These are phyloP conservation scores for Psilocybe cyanescens DNA, from an alignment of 768 basidiomycete genomes.

Conservation along the genomic window DNA sequence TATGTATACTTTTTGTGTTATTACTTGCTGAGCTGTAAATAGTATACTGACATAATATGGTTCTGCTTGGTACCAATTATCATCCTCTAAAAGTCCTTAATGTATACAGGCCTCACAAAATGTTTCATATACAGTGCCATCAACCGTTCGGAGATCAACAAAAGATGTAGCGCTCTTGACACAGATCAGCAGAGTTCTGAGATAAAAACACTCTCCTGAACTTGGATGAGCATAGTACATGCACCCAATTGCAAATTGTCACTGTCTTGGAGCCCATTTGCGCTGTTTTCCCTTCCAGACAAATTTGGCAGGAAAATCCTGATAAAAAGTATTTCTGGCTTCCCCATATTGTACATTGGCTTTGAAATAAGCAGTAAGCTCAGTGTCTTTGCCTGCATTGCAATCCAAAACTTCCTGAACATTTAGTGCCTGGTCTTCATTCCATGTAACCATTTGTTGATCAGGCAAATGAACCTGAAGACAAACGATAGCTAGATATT, in stretches of 20 bases:
- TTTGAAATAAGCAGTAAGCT: constrained; percentile 35
- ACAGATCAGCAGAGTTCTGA: constrained; percentile 40
- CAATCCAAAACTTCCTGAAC: constrained; percentile 21
- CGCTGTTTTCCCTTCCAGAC: constrained; percentile 10
- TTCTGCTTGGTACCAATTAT: no score
- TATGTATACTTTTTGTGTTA: no score
- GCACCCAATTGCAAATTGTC: constrained; percentile 38
- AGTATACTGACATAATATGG: no score
- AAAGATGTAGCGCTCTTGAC: constrained; percentile 37
- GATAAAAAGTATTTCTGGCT: constrained; percentile 29
- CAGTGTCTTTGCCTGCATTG: constrained; percentile 20
- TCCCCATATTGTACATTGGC: constrained; percentile 29
- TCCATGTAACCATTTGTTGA: background rate
- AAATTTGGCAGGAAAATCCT: constrained; percentile 37
- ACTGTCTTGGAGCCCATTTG: constrained; percentile 32
- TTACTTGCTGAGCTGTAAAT: no score
- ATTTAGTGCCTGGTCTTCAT: background rate
- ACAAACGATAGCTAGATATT: constrained; percentile 36
- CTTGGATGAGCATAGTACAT: constrained; percentile 44
- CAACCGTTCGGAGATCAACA: constrained; percentile 27
- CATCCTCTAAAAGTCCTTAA: constrained; percentile 46
- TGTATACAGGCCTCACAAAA: constrained; percentile 46
- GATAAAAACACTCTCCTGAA: constrained; percentile 43
- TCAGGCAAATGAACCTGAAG: background rate
- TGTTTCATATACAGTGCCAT: constrained; percentile 27